phyloP scores from a whole-genome alignment of 495 filamentous ascomycete genomes.

The Ramalina intermedia region DNA sequence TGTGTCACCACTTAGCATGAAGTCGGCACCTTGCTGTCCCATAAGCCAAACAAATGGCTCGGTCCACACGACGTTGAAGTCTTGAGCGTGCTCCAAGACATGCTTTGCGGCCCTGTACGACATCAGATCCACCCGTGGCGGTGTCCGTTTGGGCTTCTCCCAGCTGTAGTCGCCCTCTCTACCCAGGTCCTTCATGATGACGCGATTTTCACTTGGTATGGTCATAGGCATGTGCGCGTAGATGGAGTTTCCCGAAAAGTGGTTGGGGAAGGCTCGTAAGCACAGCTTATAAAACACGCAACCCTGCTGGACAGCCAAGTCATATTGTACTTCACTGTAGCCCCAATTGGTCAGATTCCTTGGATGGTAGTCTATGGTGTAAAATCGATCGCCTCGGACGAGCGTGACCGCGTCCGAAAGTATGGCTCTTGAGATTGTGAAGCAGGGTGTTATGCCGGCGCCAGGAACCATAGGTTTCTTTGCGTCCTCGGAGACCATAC shows the following conservation, averaged over 20 bases:
- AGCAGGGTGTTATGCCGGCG: slow-evolving; percentile 41
- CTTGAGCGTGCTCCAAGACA: slow-evolving; percentile 43
- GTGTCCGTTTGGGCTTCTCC: slow-evolving; percentile 36
- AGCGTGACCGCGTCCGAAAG: slow-evolving; percentile 74
- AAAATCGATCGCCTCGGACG: slow-evolving; percentile 79
- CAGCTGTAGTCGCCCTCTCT: slow-evolving; percentile 60
- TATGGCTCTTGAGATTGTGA: slow-evolving; percentile 42
- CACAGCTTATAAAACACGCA: slow-evolving; percentile 80
- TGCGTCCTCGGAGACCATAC: slow-evolving; percentile 40
- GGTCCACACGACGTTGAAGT: slow-evolving; percentile 54
- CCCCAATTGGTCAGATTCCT: slow-evolving; percentile 67
- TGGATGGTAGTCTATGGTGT: slow-evolving; percentile 62
- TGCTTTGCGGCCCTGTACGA: slow-evolving; percentile 48
- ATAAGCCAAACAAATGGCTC: slow-evolving; percentile 38
- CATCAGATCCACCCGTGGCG: slow-evolving; percentile 37
- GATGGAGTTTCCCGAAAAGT: slow-evolving; percentile 65
- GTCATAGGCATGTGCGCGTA: slow-evolving; percentile 87
- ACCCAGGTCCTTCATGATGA: slow-evolving; percentile 59
- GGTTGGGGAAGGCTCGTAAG: slow-evolving; percentile 61
- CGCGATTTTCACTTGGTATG: slow-evolving; percentile 54
- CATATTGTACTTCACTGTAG: slow-evolving; percentile 58
- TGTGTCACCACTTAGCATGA: slow-evolving; percentile 42
- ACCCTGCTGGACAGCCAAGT: slow-evolving; percentile 61
- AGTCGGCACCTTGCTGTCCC: slow-evolving; percentile 37
- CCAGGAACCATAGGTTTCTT: slow-evolving; percentile 39